Conservation (phyloP, 176 grass and related monocot genomes). For the Oryza glumipatula region DNA sequence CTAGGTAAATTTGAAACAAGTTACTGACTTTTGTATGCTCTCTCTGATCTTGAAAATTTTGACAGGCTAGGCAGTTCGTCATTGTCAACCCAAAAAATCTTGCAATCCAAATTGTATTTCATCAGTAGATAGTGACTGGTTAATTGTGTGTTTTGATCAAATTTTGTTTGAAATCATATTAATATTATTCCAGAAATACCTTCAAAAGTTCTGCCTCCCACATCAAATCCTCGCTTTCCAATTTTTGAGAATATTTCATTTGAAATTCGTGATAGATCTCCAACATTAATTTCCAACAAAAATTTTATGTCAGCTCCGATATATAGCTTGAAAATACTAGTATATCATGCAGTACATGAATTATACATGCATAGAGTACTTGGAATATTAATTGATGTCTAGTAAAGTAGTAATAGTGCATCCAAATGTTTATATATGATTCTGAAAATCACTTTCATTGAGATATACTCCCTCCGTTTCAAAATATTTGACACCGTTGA, state of each 20-base stretch:
- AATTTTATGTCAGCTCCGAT: too few species aligned
- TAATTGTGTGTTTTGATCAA: not conserved
- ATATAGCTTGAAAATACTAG: too few species aligned
- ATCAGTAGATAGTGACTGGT: not conserved
- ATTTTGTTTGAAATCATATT: not conserved
- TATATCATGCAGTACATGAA: too few species aligned
- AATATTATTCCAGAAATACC: not conserved
- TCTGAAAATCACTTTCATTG: slow-evolving; percentile 7
- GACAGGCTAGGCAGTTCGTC: not conserved
- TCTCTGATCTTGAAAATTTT: slow-evolving; percentile 35
- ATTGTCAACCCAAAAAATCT: slow-evolving; percentile 1
- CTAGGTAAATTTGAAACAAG: slow-evolving; percentile 40
- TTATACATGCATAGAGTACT: too few species aligned
- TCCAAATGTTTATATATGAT: not conserved
- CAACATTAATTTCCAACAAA: too few species aligned
- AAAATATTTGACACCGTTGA: too few species aligned
- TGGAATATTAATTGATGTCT: too few species aligned
- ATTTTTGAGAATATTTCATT: too few species aligned
- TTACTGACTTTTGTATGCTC: slow-evolving; percentile 49
- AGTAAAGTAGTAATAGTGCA: not conserved
- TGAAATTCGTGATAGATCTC: too few species aligned
- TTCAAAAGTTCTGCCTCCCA: not conserved
- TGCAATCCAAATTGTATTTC: not conserved
- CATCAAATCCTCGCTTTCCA: not conserved
- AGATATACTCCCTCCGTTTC: too few species aligned